Evolutionary conservation across 2,329 filamentous ascomycete genomes (phyloP), one percentile per base, ranked within the genome.

Genomic region (Fusarium pseudonygamai): DNA sequence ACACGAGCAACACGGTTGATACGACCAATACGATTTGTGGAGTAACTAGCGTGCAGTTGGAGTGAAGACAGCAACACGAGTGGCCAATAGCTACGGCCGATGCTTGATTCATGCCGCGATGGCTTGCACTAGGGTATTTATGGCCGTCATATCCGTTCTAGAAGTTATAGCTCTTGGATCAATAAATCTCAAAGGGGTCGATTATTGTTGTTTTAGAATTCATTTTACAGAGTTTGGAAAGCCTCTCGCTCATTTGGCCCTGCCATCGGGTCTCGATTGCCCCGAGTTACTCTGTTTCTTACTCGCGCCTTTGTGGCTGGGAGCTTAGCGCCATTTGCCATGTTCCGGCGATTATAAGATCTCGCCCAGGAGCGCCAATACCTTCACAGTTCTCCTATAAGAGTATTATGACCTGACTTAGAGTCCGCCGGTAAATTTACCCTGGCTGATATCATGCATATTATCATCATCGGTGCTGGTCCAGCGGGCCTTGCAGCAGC

Each of bases 351-450:
- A 13, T 0, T 34, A 50, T 50, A 50, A 50, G 30, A 50, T 13
- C 5, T 3, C 7, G 15, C 22, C 2, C 10, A 6, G 14, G 15
- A 14, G 30, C 10, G 2, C 13, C 13, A 6, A 0, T 9, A 1
- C 18, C 18, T 5, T 4, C 0, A 24, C 24, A 7, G 14, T 14
- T 34, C 30, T 34, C 5, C 7, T 2, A 5, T 18, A 7, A 13
- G 6, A 50, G 15, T 3, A 9, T 18, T 3, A 0, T 0, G 14
- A 20, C 13, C 0, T 20, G 5, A 26, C 12, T 15, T 8, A 5
- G 0, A 14, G 0, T 4, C n/a, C 36, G 11, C 9, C 1, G 0
- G 10, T 3, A 3, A 0, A 18, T 24, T 2, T 20, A 3, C 5
- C 1, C 4, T 5, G 5, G 30, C 16, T 1, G 0, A 50, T 0